Conservation (phyloP, 257 asterid species). For the Asclepias syriaca region DNA sequence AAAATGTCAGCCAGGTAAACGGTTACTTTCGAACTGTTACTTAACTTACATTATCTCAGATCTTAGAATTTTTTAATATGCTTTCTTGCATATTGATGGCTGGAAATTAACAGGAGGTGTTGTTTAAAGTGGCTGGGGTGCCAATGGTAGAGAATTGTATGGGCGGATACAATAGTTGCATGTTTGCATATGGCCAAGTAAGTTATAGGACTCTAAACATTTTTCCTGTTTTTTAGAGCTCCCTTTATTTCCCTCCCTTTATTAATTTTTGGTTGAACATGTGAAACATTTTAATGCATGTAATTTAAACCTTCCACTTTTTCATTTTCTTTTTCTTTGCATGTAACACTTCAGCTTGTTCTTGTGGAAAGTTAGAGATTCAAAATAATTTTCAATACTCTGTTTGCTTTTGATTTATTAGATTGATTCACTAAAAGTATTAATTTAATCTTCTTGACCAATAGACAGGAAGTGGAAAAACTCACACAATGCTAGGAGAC, state of each 20-base stretch:
- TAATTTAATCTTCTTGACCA: neutral
- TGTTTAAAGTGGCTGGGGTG: slow-evolving; percentile 82
- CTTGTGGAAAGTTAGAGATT: neutral
- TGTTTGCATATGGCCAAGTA: slow-evolving; percentile 99
- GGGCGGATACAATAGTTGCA: slow-evolving; percentile 96
- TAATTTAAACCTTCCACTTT: neutral
- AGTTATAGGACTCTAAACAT: slow-evolving; percentile 16
- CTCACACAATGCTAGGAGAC: slow-evolving; percentile 99
- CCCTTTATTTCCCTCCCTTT: neutral
- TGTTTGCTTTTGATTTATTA: neutral
- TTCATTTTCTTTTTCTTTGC: neutral
- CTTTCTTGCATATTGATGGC: slow-evolving; percentile 11
- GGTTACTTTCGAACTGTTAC: neutral
- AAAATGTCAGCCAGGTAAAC: slow-evolving; percentile 80
- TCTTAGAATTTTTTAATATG: neutral
- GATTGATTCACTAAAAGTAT: neutral
- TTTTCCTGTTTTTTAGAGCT: neutral
- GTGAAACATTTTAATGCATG: neutral
- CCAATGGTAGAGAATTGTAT: slow-evolving; percentile 97
- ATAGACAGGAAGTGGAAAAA: slow-evolving; percentile 98
- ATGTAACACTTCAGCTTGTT: neutral
- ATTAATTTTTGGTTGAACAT: neutral
- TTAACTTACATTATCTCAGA: neutral
- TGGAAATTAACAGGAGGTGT: slow-evolving; percentile 61
- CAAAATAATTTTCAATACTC: neutral